Conservation (phyloP, 106 monocot species). For the Phalaenopsis aphrodite region DNA sequence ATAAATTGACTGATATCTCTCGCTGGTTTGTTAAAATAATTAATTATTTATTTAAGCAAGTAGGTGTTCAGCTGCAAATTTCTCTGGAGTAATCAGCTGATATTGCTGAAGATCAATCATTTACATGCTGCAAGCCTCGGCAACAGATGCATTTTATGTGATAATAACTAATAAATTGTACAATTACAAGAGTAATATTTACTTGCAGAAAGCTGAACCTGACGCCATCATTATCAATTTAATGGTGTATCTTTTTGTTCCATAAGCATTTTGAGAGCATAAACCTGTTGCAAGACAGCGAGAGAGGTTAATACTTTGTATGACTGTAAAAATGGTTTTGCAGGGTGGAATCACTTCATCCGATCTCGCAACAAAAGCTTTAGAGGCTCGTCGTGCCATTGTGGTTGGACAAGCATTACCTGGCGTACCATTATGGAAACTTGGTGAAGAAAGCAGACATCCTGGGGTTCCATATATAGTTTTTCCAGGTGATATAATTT, state of each 20-base stretch:
- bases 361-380: slow-evolving; percentile 96
- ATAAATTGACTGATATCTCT: background rate
- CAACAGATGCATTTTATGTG: no score
- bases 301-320: background rate
- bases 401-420: slow-evolving; percentile 89
- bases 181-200: background rate
- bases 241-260: background rate
- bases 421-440: slow-evolving; percentile 88
- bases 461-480: slow-evolving; percentile 93
- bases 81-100: no score
- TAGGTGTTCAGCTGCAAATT: no score
- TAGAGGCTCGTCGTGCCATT: slow-evolving; percentile 66
- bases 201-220: background rate
- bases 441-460: slow-evolving; percentile 81
- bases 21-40: background rate
- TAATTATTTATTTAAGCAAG: no score
- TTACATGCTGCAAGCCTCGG: background rate
- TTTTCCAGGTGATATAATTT: slow-evolving; percentile 62
- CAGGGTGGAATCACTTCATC: slow-evolving; percentile 99
- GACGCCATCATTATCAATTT: background rate
- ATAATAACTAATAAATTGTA: background rate
- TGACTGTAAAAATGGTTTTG: background rate
- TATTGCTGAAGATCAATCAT: background rate
- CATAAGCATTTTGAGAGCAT: background rate
- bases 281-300: background rate